Conservation (phyloP, 2,329 filamentous ascomycete species). For the Didymellaceae sp. region DNA sequence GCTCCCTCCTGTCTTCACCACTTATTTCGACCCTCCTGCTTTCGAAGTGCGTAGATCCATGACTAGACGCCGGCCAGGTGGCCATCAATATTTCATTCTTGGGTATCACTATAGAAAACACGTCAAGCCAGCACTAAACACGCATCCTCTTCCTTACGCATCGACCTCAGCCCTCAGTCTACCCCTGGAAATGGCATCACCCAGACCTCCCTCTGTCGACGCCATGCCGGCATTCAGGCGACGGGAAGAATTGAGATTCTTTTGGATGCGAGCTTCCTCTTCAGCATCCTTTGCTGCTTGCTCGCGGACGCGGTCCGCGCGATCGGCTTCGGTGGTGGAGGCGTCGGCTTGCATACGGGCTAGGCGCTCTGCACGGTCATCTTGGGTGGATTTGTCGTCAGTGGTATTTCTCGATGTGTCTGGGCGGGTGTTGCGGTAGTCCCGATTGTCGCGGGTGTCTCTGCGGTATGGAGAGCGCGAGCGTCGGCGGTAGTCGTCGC, state of each 20-base stretch:
- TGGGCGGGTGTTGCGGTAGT: background rate
- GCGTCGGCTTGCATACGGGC: conserved; percentile 46
- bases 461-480: conserved; percentile 36
- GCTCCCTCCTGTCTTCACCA: no score
- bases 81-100: no score
- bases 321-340: conserved; percentile 40
- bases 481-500: conserved; percentile 34
- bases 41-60: no score
- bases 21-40: no score
- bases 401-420: background rate
- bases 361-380: conserved; percentile 38
- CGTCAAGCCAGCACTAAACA: background rate
- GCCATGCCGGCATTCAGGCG: conserved; percentile 29
- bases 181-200: conserved; percentile 31
- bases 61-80: no score
- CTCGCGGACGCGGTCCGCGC: conserved; percentile 40
- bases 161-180: conserved; percentile 21
- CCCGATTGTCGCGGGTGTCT: conserved; percentile 18
- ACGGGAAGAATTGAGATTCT: conserved; percentile 23
- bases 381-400: conserved; percentile 1
- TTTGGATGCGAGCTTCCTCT: conserved; percentile 32
- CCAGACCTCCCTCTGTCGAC: conserved; percentile 24
- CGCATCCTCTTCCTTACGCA: conserved; percentile 2
- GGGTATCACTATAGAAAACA: no score
- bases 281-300: conserved; percentile 43